Evolutionary conservation across 106 monocot species (phyloP).

Genomic region (Apostasia shenzhenica): DNA sequence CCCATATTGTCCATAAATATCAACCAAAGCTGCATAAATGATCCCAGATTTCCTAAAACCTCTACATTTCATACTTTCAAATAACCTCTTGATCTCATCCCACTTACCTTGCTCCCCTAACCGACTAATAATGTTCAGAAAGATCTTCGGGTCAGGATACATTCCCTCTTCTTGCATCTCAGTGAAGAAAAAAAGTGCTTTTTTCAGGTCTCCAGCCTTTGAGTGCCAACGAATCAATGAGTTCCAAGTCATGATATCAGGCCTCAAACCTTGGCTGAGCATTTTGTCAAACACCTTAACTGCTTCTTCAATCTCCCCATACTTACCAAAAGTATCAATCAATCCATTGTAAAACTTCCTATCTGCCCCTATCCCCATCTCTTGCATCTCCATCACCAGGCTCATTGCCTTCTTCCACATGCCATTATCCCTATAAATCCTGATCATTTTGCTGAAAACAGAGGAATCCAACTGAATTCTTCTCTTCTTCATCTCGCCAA

Average conservation of each 20-base stretch:
- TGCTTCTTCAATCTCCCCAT: conserved; percentile 44
- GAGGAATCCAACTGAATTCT: conserved; percentile 24
- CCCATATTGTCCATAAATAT: conserved; percentile 89
- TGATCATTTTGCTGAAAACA: conserved; percentile 42
- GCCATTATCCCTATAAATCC: conserved; percentile 68
- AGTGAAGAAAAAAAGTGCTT: conserved; percentile 36
- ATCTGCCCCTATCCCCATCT: conserved; percentile 27
- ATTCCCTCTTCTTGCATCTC: conserved; percentile 69
- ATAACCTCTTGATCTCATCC: conserved; percentile 49
- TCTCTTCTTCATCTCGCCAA: conserved; percentile 47
- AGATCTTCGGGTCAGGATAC: conserved; percentile 73
- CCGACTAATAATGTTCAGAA: conserved; percentile 41
- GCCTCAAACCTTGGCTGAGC: conserved; percentile 38
- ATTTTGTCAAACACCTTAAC: conserved; percentile 50
- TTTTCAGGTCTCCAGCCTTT: conserved; percentile 41
- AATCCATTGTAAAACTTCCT: conserved; percentile 44
- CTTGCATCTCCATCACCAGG: conserved; percentile 55
- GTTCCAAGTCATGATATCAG: conserved; percentile 67
- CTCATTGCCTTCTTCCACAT: conserved; percentile 83
- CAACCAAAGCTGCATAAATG: conserved; percentile 60
- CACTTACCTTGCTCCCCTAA: conserved; percentile 73
- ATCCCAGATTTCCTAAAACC: conserved; percentile 47
- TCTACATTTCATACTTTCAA: conserved; percentile 45
- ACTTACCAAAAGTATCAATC: conserved; percentile 62
- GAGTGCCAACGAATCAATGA: conserved; percentile 59